Evolutionary conservation across 208 protist genomes (phyloP).

Genomic region (Willaertia magna): DNA sequence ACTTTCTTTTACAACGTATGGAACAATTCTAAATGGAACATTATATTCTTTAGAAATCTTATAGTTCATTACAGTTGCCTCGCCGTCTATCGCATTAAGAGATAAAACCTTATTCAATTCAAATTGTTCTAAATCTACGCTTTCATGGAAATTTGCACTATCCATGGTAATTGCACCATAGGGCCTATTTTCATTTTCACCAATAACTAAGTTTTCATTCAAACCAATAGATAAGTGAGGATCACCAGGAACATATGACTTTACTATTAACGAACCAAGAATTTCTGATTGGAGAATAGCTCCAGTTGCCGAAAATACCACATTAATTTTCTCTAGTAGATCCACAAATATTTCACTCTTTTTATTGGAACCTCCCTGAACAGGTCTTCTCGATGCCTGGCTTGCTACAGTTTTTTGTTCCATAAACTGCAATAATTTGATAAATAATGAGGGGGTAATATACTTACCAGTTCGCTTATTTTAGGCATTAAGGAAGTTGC

Average conservation of each 20-base stretch:
- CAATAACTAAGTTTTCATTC: slow-evolving; percentile 58
- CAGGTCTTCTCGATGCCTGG: slow-evolving; percentile 32
- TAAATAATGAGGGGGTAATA: too few relatives aligned
- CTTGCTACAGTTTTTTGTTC: background rate
- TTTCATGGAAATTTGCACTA: slow-evolving; percentile 61
- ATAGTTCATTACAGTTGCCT: slow-evolving; percentile 79
- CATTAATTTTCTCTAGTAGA: slow-evolving; percentile 59
- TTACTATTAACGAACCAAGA: slow-evolving; percentile 69
- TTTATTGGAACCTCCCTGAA: slow-evolving; percentile 30
- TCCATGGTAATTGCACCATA: slow-evolving; percentile 49
- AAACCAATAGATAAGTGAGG: slow-evolving; percentile 60
- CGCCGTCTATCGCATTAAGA: slow-evolving; percentile 54
- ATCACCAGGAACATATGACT: slow-evolving; percentile 65
- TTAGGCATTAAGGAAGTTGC: slow-evolving; percentile 11
- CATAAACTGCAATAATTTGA: too few relatives aligned
- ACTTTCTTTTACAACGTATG: slow-evolving; percentile 40
- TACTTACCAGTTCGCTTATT: too few relatives aligned
- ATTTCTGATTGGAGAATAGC: slow-evolving; percentile 50
- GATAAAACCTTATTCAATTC: slow-evolving; percentile 45
- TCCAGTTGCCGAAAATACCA: slow-evolving; percentile 48
- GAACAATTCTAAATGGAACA: slow-evolving; percentile 48
- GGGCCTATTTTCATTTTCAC: background rate
- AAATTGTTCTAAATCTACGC: slow-evolving; percentile 50
- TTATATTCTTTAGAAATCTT: slow-evolving; percentile 29
- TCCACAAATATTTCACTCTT: slow-evolving; percentile 77